Conservation (phyloP, 2,329 filamentous ascomycete species). For the Epichloe typhina region DNA sequence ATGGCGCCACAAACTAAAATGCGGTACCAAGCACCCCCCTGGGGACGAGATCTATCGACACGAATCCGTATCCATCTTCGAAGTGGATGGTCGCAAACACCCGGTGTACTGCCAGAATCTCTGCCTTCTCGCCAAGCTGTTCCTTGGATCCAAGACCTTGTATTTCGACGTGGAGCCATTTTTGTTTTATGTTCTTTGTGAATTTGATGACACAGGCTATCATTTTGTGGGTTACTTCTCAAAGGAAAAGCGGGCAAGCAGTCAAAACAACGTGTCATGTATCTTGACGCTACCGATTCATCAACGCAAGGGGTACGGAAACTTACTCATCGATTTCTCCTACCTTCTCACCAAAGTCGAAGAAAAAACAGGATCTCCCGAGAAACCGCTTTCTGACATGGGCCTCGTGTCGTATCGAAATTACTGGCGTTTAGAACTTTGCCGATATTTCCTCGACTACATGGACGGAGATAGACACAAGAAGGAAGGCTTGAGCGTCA, state of each 20-base stretch:
- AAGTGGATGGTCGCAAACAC: conserved; percentile 93
- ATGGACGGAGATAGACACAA: conserved; percentile 17
- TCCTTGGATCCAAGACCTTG: conserved; percentile 94
- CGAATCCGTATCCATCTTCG: conserved; percentile 84
- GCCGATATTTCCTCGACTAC: conserved; percentile 59
- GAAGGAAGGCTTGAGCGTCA: conserved; percentile 43
- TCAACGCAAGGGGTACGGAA: conserved; percentile 92
- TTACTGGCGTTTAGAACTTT: conserved; percentile 87
- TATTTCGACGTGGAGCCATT: conserved; percentile 98
- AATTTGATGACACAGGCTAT: conserved; percentile 81
- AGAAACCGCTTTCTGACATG: conserved; percentile 97
- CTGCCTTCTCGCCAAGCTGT: conserved; percentile 88
- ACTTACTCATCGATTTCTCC: conserved; percentile 94
- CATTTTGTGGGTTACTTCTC: conserved; percentile 99
- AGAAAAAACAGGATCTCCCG: conserved; percentile 78
- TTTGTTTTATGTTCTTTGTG: conserved; percentile 92
- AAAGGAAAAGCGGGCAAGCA: conserved; percentile 91
- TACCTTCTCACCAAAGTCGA: conserved; percentile 91
- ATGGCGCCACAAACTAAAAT: conserved; percentile 96
- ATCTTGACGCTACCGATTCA: conserved; percentile 94
- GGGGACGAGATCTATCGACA: conserved; percentile 96
- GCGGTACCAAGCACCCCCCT: conserved; percentile 88
- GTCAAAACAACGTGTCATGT: conserved; percentile 94
- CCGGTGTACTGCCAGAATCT: conserved; percentile 98
- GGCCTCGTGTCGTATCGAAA: conserved; percentile 93